Base-by-base conservation (phyloP, 2,329 filamentous ascomycete genomes). In the Diaporthe sp. region DNA sequence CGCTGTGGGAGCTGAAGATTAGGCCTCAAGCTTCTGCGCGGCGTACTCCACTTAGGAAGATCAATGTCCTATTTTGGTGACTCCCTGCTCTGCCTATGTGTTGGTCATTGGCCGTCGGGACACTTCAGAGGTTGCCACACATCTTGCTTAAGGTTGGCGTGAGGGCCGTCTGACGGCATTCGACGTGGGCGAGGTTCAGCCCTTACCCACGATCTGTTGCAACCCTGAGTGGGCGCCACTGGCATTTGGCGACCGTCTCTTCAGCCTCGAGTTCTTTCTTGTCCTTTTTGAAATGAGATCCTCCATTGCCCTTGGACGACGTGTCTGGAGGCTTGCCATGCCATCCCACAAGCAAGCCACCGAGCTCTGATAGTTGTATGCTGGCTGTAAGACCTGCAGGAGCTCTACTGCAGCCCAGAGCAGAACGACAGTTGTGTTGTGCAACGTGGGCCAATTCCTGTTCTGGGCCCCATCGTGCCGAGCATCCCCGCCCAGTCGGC, bases 341-440 rank as follows among this genome's bases (percentile, higher is more conserved):
- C 3, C 65, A 70, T 70, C 51, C n/a, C 65, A 55, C 34, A 53
- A 28, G 28, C 46, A 68, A 53, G 62, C 46, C 62, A 68, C 62
- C 44, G 44, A 39, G 31, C 22, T 37, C 62, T 68, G 46, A 68
- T 68, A 68, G 62, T 68, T 19, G 62, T 25, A 68, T 55, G 65
- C 25, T 34, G 37, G 46, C 28, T 44, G 25, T 46, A 19, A 73
- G 71, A 65, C 67, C n/a, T 55, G 46, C 57, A 72, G 25, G 55
- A 22, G 39, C 39, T 65, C 65, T 72, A 61, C 58, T 72, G 72
- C 75, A 72, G 58, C 75, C 42, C 75, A 62, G 34, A 42, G n/a
- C 34, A 34, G 44, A 57, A 60, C 39, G 57, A 42, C 25, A 42
- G 17, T 65, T n/a, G 51, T 44, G 51, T 55, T 31, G 51, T 65